Evolutionary conservation across 2,329 filamentous ascomycete species (phyloP), one percentile per base, ranked within the genome.

Genomic region (Rhynchosporium agropyri): DNA sequence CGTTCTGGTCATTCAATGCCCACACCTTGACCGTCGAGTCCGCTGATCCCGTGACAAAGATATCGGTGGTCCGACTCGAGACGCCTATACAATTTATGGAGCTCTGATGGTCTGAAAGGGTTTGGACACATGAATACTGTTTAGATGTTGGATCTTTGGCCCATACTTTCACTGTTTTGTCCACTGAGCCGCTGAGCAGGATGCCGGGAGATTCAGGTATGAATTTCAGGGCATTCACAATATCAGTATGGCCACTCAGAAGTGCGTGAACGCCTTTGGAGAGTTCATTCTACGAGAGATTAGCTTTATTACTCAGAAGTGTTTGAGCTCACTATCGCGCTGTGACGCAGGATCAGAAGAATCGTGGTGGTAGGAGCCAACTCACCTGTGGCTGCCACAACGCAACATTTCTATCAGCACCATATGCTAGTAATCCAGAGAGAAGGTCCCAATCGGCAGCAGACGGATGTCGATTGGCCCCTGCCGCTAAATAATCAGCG

Each of bases 401-500:
- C 49, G 92, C 94, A 70, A 99, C 84, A 77, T 95, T 95, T 70
- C 88, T 87, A 76, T 96, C 91, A 8, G 93, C 89, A 38, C 95
- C 95, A 78, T 91, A 99, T 36, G 92, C 95, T 60, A 99, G 81
- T 50, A 92, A 75, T 9, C 89, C 90, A 26, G 80, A 79, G 5
- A 42, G 9, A 67, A 83, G 78, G 73, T 90, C 87, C 95, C 95
- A 99, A 78, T 98, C 94, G 33, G 94, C 93, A 33, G 92, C 90
- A 15, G 89, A 88, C 20, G 94, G 90, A 72, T 98, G 91, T 71
- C 94, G 84, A 76, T 98, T 99, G 53, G 92, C 94, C 65, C 95
- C 95, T 66, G 89, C 87, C 53, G 91, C 69, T 38, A 75, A 67
- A 64, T 76, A 75, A 43, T 72, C 69, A 40, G 68, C 45, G 29